Evolutionary conservation across 2,329 filamentous ascomycete species (phyloP).

Genomic region (Acephala macrosclerotiorum): DNA sequence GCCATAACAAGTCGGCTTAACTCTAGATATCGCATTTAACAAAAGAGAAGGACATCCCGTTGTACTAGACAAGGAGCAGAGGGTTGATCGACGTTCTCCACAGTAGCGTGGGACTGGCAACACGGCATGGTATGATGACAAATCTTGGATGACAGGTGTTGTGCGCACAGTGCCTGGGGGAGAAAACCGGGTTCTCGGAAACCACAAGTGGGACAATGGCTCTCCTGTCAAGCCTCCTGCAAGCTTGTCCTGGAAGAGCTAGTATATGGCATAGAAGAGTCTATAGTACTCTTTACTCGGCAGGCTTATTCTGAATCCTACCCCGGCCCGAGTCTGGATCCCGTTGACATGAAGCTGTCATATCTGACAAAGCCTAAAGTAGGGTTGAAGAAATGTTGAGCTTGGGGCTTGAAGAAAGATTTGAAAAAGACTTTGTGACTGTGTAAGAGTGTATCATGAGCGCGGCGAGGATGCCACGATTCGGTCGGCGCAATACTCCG

Average conservation of each 20-base stretch:
- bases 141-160: background rate
- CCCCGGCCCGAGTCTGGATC: slow-evolving; percentile 1
- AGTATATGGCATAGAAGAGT: background rate
- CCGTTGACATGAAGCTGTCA: background rate
- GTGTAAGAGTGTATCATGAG: background rate
- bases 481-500: background rate
- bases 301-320: background rate
- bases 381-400: background rate
- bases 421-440: background rate
- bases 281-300: background rate
- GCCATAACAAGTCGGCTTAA: background rate
- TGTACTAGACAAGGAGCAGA: background rate
- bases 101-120: background rate
- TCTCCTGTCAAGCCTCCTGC: slow-evolving; percentile 2
- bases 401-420: background rate
- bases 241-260: background rate
- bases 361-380: background rate
- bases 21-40: background rate
- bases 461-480: background rate
- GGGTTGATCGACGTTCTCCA: background rate
- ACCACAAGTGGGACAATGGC: background rate
- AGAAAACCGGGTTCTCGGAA: background rate
- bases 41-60: background rate
- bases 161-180: background rate
- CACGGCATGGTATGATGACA: background rate